Evolutionary conservation across 2,329 filamentous ascomycete species (phyloP).

Genomic region (Pseudopithomyces maydicus): DNA sequence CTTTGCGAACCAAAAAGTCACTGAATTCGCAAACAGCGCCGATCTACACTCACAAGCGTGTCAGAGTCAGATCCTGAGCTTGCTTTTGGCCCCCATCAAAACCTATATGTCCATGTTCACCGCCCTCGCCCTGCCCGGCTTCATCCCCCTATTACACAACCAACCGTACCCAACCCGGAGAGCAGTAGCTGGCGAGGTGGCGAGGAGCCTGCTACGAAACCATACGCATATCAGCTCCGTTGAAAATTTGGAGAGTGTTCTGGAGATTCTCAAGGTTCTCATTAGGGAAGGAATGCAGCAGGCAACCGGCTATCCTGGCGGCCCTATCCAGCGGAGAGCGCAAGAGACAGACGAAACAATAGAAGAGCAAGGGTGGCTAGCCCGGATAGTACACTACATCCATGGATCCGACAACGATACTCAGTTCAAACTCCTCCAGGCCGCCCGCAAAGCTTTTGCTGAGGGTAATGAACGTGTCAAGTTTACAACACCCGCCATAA

Average conservation of each 20-base stretch:
- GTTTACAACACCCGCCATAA: conserved; percentile 90
- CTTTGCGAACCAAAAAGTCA: conserved; percentile 84
- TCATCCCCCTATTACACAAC: conserved; percentile 84
- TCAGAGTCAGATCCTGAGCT: conserved; percentile 85
- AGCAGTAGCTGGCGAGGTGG: conserved; percentile 88
- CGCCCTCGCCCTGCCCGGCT: conserved; percentile 89
- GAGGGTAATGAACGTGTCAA: conserved; percentile 95
- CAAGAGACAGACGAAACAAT: conserved; percentile 95
- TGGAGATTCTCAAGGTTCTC: conserved; percentile 86
- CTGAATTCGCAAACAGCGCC: conserved; percentile 90
- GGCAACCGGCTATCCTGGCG: conserved; percentile 81
- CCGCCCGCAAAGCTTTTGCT: conserved; percentile 81
- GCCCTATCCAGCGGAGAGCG: conserved; percentile 72
- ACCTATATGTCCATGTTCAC: conserved; percentile 94
- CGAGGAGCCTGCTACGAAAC: conserved; percentile 79
- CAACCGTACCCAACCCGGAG: conserved; percentile 92
- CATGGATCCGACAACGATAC: conserved; percentile 85
- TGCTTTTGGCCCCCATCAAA: conserved; percentile 88
- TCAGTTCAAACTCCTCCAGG: conserved; percentile 91
- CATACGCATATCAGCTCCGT: conserved; percentile 78
- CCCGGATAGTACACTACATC: conserved; percentile 87
- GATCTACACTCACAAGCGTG: conserved; percentile 87
- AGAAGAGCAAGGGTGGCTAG: conserved; percentile 97
- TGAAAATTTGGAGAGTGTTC: conserved; percentile 82
- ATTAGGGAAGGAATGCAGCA: conserved; percentile 89